phyloP scores from a whole-genome alignment of 2,329 filamentous ascomycete genomes.

The Sordariomycetes sp. region DNA sequence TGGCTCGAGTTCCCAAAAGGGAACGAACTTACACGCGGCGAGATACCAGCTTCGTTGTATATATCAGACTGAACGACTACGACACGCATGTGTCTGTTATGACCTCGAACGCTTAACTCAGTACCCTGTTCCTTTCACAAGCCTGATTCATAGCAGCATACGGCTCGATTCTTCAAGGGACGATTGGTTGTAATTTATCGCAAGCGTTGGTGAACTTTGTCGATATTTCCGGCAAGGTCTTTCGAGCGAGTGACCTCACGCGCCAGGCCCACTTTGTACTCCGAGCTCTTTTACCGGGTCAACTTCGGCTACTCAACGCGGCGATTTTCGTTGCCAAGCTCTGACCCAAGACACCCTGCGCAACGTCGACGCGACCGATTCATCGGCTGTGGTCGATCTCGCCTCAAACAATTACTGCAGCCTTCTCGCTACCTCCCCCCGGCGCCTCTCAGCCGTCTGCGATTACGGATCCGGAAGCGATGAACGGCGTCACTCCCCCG shows the following conservation, averaged over 20 bases:
- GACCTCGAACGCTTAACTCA: no score
- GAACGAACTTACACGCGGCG: no score
- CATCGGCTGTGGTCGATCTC: not conserved
- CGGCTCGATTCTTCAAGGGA: no score
- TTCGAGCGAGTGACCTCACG: not conserved
- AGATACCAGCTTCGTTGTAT: no score
- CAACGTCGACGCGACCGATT: not conserved
- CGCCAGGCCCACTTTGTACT: not conserved
- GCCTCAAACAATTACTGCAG: not conserved
- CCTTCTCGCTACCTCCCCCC: not conserved
- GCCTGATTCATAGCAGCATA: no score
- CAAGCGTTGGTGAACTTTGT: no score
- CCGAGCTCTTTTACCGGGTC: not conserved
- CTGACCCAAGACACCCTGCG: not conserved
- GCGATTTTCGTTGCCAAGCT: not conserved
- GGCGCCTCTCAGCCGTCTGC: not conserved
- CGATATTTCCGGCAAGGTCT: no score
- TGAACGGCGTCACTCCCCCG: conserved; percentile 41
- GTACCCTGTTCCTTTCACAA: no score
- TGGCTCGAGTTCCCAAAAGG: no score
- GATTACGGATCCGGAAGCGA: conserved; percentile 16
- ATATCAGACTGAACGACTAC: no score
- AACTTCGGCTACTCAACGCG: not conserved
- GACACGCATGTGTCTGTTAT: no score
- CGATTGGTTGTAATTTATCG: no score